Conservation (phyloP, 1,284 basidiomycete genomes). For the Sanguinoderma infundibulare region DNA sequence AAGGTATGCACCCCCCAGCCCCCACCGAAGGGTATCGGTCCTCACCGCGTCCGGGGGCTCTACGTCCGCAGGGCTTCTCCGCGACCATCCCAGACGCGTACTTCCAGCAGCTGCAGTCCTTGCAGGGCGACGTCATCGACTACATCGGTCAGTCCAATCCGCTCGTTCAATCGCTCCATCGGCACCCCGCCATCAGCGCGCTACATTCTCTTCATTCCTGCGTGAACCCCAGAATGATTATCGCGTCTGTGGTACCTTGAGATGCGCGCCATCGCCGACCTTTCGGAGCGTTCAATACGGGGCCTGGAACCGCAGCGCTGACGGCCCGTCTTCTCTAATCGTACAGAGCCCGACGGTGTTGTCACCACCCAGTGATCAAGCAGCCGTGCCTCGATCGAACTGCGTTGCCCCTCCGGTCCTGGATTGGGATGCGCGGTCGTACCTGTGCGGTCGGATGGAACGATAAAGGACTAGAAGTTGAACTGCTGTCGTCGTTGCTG, state of each 20-base stretch:
- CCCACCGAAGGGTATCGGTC: too few relatives aligned
- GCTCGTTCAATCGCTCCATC: neutral
- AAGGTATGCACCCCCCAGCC: constrained; percentile 32
- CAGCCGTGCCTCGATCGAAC: neutral
- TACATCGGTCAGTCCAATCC: constrained; percentile 54
- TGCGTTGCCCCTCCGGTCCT: neutral
- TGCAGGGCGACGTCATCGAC: constrained; percentile 47
- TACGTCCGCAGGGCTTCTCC: constrained; percentile 54
- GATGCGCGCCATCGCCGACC: too few relatives aligned
- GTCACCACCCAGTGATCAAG: constrained; percentile 48
- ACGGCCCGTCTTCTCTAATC: constrained; percentile 8
- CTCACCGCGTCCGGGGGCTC: too few relatives aligned
- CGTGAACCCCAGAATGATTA: neutral
- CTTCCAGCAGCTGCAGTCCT: constrained; percentile 41
- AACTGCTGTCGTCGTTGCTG: constrained; percentile 1
- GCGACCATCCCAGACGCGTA: constrained; percentile 49
- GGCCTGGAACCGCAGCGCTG: constrained; percentile 6
- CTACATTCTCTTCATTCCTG: neutral
- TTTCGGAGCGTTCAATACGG: neutral
- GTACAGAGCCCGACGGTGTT: constrained; percentile 48
- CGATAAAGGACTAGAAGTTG: constrained; percentile 2
- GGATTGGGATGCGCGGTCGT: neutral
- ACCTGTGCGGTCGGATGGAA: neutral
- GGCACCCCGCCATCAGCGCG: neutral
- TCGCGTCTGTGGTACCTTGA: neutral